phyloP scores from a whole-genome alignment of 139 green algal genomes.

The Chlorella vulgaris region DNA sequence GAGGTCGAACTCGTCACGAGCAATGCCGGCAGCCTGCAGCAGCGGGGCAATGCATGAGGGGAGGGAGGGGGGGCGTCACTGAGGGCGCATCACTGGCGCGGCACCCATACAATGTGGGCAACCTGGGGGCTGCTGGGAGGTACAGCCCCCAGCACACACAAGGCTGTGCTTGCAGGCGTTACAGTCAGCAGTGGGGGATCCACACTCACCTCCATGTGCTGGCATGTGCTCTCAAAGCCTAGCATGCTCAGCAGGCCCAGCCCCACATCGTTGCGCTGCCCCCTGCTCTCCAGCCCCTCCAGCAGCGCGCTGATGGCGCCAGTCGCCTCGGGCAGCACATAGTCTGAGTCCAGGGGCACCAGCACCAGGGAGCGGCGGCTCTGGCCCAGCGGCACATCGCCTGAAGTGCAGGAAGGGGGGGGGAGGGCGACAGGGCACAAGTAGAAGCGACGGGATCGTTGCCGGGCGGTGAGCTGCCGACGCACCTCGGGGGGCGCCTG shows the following conservation, averaged over 20 bases:
- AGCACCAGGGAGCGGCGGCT: slow-evolving; percentile 38
- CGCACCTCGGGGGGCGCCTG: too few species aligned
- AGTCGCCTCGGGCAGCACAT: slow-evolving; percentile 17
- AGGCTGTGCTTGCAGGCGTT: too few species aligned
- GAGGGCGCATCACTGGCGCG: too few species aligned
- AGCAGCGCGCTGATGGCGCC: slow-evolving; percentile 23
- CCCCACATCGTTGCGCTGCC: slow-evolving; percentile 39
- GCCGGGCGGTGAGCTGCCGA: not conserved
- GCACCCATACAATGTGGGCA: not conserved
- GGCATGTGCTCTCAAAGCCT: slow-evolving; percentile 57
- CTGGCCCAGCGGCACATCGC: not conserved
- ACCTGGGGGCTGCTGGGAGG: too few species aligned
- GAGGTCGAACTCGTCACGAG: slow-evolving; percentile 56
- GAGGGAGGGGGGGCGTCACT: not conserved
- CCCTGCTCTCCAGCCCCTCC: not conserved
- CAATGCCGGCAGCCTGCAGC: slow-evolving; percentile 38
- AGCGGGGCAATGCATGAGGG: not conserved
- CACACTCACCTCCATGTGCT: slow-evolving; percentile 8
- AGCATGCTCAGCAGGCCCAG: slow-evolving; percentile 72
- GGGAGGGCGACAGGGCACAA: not conserved
- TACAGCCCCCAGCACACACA: too few species aligned
- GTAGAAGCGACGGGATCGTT: too few species aligned
- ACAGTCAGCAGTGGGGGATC: too few species aligned
- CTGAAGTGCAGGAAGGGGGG: not conserved
- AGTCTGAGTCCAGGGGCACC: slow-evolving; percentile 47